Conservation (phyloP, 1,284 basidiomycete species). For the Cryptococcus sp. region DNA sequence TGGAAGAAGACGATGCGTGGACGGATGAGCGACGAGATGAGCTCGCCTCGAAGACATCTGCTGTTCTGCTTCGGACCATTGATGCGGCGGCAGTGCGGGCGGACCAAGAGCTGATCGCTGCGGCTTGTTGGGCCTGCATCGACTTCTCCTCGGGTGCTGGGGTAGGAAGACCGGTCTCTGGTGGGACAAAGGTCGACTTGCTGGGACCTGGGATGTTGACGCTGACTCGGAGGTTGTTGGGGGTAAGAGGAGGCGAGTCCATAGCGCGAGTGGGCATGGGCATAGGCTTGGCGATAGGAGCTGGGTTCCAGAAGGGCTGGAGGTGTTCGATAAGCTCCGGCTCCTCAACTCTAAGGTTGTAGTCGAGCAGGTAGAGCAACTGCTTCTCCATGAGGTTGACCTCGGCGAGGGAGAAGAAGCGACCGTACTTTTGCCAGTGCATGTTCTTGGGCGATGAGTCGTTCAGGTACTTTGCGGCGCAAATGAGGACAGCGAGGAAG, state of each 20-base stretch:
- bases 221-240: constrained; percentile 18
- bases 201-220: constrained; percentile 23
- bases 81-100: constrained; percentile 8
- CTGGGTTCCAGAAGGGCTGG: constrained; percentile 63
- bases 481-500: constrained; percentile 93
- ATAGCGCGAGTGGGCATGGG: constrained; percentile 9
- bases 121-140: constrained; percentile 10
- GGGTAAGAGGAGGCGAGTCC: constrained; percentile 26
- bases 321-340: constrained; percentile 75
- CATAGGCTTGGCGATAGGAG: constrained; percentile 12
- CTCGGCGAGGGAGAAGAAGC: constrained; percentile 62
- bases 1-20: constrained; percentile 9
- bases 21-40: too few relatives aligned
- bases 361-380: constrained; percentile 83
- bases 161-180: constrained; percentile 7
- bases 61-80: constrained; percentile 17
- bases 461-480: constrained; percentile 96
- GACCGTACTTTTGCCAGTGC: constrained; percentile 80
- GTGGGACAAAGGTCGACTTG: constrained; percentile 21
- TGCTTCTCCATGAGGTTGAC: constrained; percentile 98
- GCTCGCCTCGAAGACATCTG: constrained; percentile 6
- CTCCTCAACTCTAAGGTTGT: constrained; percentile 50
- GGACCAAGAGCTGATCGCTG: constrained; percentile 16
- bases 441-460: constrained; percentile 94
- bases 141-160: constrained; percentile 9